Conservation (phyloP, 495 filamentous ascomycete genomes). For the Hamigera avellanea region DNA sequence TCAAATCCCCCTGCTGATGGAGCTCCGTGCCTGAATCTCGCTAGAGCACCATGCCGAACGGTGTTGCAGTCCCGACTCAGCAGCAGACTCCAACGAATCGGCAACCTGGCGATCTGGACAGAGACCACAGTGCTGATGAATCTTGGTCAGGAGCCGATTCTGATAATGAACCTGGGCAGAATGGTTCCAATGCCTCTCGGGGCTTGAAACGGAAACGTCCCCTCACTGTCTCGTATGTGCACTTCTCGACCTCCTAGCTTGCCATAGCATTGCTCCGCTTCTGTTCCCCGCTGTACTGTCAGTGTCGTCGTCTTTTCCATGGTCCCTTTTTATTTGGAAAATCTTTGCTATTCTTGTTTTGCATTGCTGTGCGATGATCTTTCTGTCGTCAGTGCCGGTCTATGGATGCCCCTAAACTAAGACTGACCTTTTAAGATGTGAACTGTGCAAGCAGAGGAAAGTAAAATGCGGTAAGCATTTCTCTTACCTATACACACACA, state of each 20-base stretch:
- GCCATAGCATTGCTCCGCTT: not conserved
- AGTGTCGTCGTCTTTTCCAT: not conserved
- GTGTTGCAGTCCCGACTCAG: conserved; percentile 12
- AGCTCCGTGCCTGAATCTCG: conserved; percentile 16
- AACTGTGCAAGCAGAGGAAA: conserved; percentile 76
- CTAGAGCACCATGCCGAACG: conserved; percentile 33
- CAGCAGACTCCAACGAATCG: conserved; percentile 18
- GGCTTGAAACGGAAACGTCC: conserved; percentile 33
- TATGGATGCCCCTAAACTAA: not conserved
- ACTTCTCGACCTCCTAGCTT: conserved; percentile 1
- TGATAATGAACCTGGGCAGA: conserved; percentile 21
- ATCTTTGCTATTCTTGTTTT: not conserved
- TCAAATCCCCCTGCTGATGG: conserved; percentile 7
- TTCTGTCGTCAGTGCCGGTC: not conserved
- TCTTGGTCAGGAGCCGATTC: conserved; percentile 28
- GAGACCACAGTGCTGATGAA: conserved; percentile 26
- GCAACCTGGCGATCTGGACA: conserved; percentile 12
- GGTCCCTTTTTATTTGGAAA: not conserved
- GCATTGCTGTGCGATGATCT: not conserved
- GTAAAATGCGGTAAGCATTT: conserved; percentile 65
- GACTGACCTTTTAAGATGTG: conserved; percentile 44
- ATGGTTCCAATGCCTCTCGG: conserved; percentile 18
- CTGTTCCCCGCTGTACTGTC: not conserved
- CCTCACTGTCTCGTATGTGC: conserved; percentile 32
- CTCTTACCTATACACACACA: no score